Percentiles rank a stretch among this genome's conserved stretches.
Evolutionary conservation across 2,329 filamentous ascomycete species (phyloP).

Genomic region (Emergomyces africanus): DNA sequence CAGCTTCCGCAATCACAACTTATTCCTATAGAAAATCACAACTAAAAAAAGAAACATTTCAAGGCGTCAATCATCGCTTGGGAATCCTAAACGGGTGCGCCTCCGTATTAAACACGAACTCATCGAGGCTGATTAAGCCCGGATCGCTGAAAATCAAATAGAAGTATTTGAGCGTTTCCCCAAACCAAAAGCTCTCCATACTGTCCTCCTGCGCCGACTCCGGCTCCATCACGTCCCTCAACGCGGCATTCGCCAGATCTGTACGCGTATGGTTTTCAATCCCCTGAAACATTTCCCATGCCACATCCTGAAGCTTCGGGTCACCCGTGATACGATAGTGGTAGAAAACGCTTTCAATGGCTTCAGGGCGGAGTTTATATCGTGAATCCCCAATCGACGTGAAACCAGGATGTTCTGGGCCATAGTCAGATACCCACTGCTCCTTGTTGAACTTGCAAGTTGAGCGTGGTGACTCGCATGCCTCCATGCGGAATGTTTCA

Average conservation of each 20-base stretch:
- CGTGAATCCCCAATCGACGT: background rate
- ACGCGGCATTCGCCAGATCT: slow-evolving; percentile 51
- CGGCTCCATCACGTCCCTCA: slow-evolving; percentile 13
- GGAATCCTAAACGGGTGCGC: slow-evolving; percentile 1
- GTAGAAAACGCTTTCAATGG: slow-evolving; percentile 79
- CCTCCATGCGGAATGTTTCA: slow-evolving; percentile 32
- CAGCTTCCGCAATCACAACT: background rate
- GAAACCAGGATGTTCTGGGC: background rate
- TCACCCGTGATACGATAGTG: slow-evolving; percentile 86
- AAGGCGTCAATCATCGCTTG: background rate
- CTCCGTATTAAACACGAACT: slow-evolving; percentile 42
- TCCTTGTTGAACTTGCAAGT: slow-evolving; percentile 5
- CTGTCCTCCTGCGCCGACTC: slow-evolving; percentile 52
- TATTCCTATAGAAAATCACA: background rate
- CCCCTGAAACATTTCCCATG: slow-evolving; percentile 73
- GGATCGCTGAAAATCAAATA: slow-evolving; percentile 67
- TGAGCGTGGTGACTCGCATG: slow-evolving; percentile 23
- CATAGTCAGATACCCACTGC: background rate
- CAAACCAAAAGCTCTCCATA: slow-evolving; percentile 87
- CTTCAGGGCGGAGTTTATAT: slow-evolving; percentile 53
- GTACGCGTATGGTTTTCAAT: slow-evolving; percentile 56
- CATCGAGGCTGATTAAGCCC: slow-evolving; percentile 50
- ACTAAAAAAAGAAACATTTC: background rate
- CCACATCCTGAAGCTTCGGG: slow-evolving; percentile 59
- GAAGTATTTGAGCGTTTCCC: slow-evolving; percentile 88